phyloP scores from a whole-genome alignment of 2,329 filamentous ascomycete genomes.

The Aplosporella prunicola region DNA sequence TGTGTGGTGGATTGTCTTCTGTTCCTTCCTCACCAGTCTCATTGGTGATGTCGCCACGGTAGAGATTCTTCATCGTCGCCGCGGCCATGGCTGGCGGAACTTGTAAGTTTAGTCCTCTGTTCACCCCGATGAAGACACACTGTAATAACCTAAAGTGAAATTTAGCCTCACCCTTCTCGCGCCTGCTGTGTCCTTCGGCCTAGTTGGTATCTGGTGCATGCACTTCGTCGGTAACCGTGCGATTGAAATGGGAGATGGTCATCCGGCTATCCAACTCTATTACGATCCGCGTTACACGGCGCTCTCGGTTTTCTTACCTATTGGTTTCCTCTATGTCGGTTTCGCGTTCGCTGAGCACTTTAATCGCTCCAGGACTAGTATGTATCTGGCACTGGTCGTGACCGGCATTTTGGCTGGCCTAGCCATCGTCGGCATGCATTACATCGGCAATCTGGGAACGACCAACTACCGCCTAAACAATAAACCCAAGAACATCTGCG shows the following conservation, averaged over 20 bases:
- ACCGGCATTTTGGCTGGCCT: constrained; percentile 63
- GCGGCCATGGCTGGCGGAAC: constrained; percentile 58
- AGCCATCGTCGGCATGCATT: constrained; percentile 79
- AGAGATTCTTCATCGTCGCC: constrained; percentile 70
- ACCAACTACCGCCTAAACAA: constrained; percentile 65
- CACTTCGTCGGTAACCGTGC: constrained; percentile 79
- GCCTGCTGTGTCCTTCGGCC: constrained; percentile 35
- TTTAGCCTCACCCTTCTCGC: constrained; percentile 33
- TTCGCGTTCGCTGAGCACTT: constrained; percentile 55
- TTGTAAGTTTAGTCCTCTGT: constrained; percentile 44
- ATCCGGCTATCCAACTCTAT: constrained; percentile 55
- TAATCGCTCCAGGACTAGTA: constrained; percentile 19
- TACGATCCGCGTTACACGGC: constrained; percentile 66
- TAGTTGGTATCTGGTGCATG: constrained; percentile 48
- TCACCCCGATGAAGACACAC: too few species aligned
- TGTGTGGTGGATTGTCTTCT: too few species aligned
- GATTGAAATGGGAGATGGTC: constrained; percentile 57
- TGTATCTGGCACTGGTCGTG: constrained; percentile 31
- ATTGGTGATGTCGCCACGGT: constrained; percentile 70
- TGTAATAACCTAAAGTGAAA: too few species aligned
- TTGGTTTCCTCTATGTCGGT: constrained; percentile 62
- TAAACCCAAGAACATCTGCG: constrained; percentile 49
- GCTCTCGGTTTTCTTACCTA: constrained; percentile 70
- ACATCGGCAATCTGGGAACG: constrained; percentile 75
- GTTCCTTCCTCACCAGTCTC: constrained; percentile 62